Evolutionary conservation across 2,329 filamentous ascomycete species (phyloP), one percentile per base, ranked within the genome.

Genomic region (Cladosporium oxysporum): DNA sequence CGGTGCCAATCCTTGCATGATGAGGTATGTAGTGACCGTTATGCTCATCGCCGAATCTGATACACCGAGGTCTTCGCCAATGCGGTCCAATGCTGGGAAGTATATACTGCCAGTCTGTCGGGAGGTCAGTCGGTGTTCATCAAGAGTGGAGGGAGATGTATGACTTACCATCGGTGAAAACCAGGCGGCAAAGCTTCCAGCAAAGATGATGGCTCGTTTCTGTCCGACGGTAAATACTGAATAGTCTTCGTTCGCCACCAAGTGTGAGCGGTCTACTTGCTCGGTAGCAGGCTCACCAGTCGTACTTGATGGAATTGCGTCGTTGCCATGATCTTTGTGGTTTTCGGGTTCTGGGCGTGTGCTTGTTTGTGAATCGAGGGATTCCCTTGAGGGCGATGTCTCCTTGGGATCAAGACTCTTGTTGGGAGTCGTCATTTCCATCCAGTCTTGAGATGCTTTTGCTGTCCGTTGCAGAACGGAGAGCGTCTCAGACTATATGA

Each of bases 21-120:
- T 75, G 66, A 84, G 72, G 66, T 84, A 85, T 3, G 79, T 80
- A 0, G 83, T 85, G 16, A 85, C 75, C 0, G 83, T 84, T 66
- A 85, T 73, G 68, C 85, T 84, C 69, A 84, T 79, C 58, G 77
- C 73, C 7, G 79, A 77, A 16, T 72, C 73, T 1, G 81, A 79
- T 12, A 82, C 78, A 29, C 77, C 65, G 50, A 83, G 75, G 31
- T 79, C 78, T 4, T 68, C 65, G 0, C 79, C 76, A 3, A 81
- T 73, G 1, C 73, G 71, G 33, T 76, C 72, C 31, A 80, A 67
- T 1, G 77, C 76, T 4, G 78, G 78, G 23, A 77, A 75, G 71
- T 79, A 80, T 31, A 80, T 80, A 65, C 75, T 76, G 1, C 75
- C 78, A 1, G 77, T 76, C 41, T 47, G 21, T 23, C 21, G 41